These are phyloP conservation scores for Candida boleticola DNA, from an alignment of 805 yeast genomes.

Conservation along the genomic window DNA sequence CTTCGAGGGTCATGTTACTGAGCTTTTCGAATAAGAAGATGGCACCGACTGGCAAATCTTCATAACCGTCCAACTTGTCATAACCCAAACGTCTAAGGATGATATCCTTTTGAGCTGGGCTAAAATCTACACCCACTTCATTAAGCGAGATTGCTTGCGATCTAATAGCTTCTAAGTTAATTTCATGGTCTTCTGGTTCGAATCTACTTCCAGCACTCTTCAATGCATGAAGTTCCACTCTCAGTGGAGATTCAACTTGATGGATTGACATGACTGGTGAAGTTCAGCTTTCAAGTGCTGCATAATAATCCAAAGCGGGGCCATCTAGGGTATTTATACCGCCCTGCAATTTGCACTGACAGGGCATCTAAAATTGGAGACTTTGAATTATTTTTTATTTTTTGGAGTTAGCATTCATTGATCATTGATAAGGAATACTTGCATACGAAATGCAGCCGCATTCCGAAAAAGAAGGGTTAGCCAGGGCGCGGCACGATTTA, in stretches of 20 bases:
- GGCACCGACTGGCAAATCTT: constrained; percentile 30
- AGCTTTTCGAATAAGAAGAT: constrained; percentile 30
- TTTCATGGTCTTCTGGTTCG: constrained; percentile 8
- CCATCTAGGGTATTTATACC: background rate
- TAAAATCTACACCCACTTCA: constrained; percentile 22
- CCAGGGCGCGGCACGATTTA: too few species aligned
- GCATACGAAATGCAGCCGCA: too few species aligned
- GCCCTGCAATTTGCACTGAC: too few species aligned
- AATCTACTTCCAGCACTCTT: constrained; percentile 5
- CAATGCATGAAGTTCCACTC: background rate
- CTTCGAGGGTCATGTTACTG: constrained; percentile 16
- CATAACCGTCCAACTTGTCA: constrained; percentile 23
- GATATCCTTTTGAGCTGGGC: constrained; percentile 23
- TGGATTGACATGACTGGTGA: too few species aligned
- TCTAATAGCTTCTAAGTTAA: constrained; percentile 16
- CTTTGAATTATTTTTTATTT: too few species aligned
- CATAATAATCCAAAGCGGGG: background rate
- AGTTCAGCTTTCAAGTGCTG: too few species aligned
- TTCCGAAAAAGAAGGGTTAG: too few species aligned
- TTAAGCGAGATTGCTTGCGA: constrained; percentile 23
- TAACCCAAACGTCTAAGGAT: constrained; percentile 25
- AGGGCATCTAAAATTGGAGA: too few species aligned
- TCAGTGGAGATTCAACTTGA: too few species aligned
- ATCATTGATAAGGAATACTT: too few species aligned
- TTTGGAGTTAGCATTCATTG: too few species aligned